These are phyloP conservation scores for Babesia bigemina DNA, from an alignment of 169 alveolate genomes.

Conservation along the genomic window DNA sequence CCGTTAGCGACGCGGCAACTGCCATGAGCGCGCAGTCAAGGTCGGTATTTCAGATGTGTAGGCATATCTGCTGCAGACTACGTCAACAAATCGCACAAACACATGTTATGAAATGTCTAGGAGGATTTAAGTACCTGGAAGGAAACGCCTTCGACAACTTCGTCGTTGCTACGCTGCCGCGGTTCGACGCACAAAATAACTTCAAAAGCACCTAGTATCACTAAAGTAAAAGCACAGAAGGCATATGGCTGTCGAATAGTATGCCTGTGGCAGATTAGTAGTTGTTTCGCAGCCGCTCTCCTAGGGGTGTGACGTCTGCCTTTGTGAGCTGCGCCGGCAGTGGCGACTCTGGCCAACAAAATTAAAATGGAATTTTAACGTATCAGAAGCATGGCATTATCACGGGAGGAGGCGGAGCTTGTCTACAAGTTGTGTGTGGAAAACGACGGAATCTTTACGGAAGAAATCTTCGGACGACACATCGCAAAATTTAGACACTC, in stretches of 20 bases:
- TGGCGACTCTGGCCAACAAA: no score
- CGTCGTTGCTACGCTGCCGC: conserved; percentile 61
- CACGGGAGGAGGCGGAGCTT: conserved; percentile 52
- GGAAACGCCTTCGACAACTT: conserved; percentile 54
- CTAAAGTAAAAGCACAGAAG: not conserved
- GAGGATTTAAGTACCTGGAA: conserved; percentile 63
- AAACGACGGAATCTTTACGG: conserved; percentile 60
- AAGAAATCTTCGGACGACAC: conserved; percentile 54
- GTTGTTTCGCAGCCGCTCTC: not conserved
- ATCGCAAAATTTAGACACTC: conserved; percentile 54
- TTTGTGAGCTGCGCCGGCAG: no score
- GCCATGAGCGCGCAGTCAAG: conserved; percentile 40
- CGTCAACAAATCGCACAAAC: conserved; percentile 60
- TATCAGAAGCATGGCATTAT: conserved; percentile 3
- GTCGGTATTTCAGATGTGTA: conserved; percentile 4
- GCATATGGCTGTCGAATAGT: not conserved
- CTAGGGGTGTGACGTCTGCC: not conserved
- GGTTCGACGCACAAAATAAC: conserved; percentile 27
- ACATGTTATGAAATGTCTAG: conserved; percentile 66
- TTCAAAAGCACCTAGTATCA: conserved; percentile 28
- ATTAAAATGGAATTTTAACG: not conserved
- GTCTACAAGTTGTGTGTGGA: conserved; percentile 62
- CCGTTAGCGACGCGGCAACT: conserved; percentile 21
- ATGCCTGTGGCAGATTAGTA: not conserved
- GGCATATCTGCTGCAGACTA: conserved; percentile 10